phyloP scores from a whole-genome alignment of 768 basidiomycete genomes.

The Chalciporus piperatus region DNA sequence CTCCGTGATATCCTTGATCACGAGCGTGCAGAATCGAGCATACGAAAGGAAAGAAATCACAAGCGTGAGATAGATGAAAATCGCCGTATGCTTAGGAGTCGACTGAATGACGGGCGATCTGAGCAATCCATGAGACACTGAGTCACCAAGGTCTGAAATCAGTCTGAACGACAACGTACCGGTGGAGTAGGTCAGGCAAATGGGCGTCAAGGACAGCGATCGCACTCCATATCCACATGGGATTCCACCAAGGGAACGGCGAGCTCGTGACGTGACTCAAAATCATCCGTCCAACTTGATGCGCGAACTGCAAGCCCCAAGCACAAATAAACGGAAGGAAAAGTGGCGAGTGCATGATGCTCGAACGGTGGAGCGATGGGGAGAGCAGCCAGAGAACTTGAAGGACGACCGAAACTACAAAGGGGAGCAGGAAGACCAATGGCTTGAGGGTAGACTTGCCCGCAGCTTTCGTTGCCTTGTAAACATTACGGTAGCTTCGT shows the following conservation, averaged over 20 bases:
- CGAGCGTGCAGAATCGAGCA: constrained; percentile 74
- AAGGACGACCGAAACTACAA: constrained; percentile 62
- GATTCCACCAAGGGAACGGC: constrained; percentile 84
- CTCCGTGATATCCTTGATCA: constrained; percentile 85
- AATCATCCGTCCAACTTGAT: constrained; percentile 91
- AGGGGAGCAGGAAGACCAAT: constrained; percentile 76
- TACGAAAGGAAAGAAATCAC: constrained; percentile 67
- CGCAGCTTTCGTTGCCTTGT: constrained; percentile 46
- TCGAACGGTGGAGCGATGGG: constrained; percentile 55
- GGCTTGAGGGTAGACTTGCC: constrained; percentile 50
- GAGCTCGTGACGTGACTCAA: constrained; percentile 85
- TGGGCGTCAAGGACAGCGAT: constrained; percentile 84
- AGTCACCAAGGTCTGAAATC: not conserved
- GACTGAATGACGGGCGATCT: constrained; percentile 74
- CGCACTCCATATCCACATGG: constrained; percentile 80
- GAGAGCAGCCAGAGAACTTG: constrained; percentile 82
- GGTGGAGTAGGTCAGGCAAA: constrained; percentile 59
- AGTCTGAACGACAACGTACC: constrained; percentile 43
- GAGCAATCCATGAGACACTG: constrained; percentile 2
- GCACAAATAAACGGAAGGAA: constrained; percentile 87
- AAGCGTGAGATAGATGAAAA: constrained; percentile 74
- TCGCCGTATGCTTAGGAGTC: constrained; percentile 54
- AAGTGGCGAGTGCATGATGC: constrained; percentile 71
- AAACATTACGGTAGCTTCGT: constrained; percentile 79
- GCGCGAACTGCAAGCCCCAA: constrained; percentile 91